phyloP scores from a whole-genome alignment of 805 yeast genomes.

The Priceomyces castillae region DNA sequence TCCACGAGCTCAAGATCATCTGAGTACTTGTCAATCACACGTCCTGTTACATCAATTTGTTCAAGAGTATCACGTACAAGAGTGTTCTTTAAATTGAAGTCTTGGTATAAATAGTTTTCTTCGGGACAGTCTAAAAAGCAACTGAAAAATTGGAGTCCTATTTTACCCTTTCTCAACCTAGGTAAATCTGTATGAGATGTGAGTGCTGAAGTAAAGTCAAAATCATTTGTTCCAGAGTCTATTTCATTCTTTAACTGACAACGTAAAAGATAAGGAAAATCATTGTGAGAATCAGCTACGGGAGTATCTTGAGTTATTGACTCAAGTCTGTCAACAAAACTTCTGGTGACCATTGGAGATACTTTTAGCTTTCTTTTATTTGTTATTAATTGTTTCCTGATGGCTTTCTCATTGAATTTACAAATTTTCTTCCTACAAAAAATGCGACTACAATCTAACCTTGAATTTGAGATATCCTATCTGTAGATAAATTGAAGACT shows the following conservation, averaged over 20 bases:
- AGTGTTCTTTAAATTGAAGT: conserved; percentile 42
- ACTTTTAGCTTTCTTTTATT: too few relatives aligned
- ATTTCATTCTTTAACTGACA: conserved; percentile 43
- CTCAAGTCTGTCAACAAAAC: background rate
- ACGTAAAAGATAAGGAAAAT: conserved; percentile 50
- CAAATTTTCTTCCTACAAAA: too few relatives aligned
- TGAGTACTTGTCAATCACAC: conserved; percentile 43
- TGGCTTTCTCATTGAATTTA: too few relatives aligned
- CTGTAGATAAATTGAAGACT: too few relatives aligned
- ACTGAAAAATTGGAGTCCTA: conserved; percentile 52
- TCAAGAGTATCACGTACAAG: conserved; percentile 54
- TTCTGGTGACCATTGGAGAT: background rate
- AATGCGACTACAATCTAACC: too few relatives aligned
- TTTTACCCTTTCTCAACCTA: conserved; percentile 39
- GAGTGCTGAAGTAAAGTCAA: conserved; percentile 39
- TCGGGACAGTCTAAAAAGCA: conserved; percentile 48
- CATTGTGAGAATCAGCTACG: conserved; percentile 49
- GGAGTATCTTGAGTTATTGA: conserved; percentile 2
- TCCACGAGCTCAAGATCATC: conserved; percentile 38
- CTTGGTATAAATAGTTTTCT: conserved; percentile 37
- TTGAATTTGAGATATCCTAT: too few relatives aligned
- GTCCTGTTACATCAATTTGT: conserved; percentile 49
- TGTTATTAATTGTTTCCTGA: too few relatives aligned
- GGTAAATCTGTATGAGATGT: conserved; percentile 45
- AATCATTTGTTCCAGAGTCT: conserved; percentile 20